A percentile compares a stretch with the other conserved stretches of the same genome.
These are phyloP conservation scores for Ceratocystis diversiconidia DNA, from an alignment of 2,329 filamentous ascomycete species.

Conservation along the genomic window DNA sequence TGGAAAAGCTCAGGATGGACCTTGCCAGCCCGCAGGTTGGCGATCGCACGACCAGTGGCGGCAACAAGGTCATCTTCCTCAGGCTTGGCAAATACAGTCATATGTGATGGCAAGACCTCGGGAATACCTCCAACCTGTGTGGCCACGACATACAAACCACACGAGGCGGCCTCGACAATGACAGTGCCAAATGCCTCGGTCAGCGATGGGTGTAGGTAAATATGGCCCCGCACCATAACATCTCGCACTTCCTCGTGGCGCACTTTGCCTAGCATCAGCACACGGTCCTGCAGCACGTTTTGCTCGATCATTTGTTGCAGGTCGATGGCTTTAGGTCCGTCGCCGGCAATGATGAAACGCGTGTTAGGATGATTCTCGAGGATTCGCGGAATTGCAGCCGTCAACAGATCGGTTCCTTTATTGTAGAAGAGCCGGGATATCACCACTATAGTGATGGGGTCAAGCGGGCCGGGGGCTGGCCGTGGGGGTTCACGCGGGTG, in stretches of 20 bases:
- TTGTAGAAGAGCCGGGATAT: slow-evolving; percentile 98
- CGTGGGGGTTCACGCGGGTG: slow-evolving; percentile 49
- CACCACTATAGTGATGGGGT: slow-evolving; percentile 89
- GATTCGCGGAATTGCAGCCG: slow-evolving; percentile 86
- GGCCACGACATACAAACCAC: slow-evolving; percentile 90
- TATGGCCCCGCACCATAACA: slow-evolving; percentile 93
- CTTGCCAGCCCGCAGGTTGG: slow-evolving; percentile 67
- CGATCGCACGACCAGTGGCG: slow-evolving; percentile 81
- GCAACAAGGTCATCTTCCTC: slow-evolving; percentile 90
- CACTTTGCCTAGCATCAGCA: slow-evolving; percentile 81
- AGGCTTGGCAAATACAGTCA: slow-evolving; percentile 94
- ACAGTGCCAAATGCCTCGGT: slow-evolving; percentile 97
- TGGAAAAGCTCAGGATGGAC: slow-evolving; percentile 90
- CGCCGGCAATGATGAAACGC: slow-evolving; percentile 91
- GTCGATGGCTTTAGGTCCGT: slow-evolving; percentile 91
- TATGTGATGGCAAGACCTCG: slow-evolving; percentile 85
- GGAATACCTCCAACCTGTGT: slow-evolving; percentile 94
- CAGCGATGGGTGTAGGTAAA: slow-evolving; percentile 86
- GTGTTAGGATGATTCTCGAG: slow-evolving; percentile 82
- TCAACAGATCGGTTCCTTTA: slow-evolving; percentile 94
- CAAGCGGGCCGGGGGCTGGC: slow-evolving; percentile 61
- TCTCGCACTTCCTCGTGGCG: slow-evolving; percentile 93
- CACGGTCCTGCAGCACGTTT: slow-evolving; percentile 82
- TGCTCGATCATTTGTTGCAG: slow-evolving; percentile 96
- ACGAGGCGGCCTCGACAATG: slow-evolving; percentile 91